These are phyloP conservation scores for Ustilago sp. DNA, from an alignment of 1,284 basidiomycete genomes.

Conservation along the genomic window DNA sequence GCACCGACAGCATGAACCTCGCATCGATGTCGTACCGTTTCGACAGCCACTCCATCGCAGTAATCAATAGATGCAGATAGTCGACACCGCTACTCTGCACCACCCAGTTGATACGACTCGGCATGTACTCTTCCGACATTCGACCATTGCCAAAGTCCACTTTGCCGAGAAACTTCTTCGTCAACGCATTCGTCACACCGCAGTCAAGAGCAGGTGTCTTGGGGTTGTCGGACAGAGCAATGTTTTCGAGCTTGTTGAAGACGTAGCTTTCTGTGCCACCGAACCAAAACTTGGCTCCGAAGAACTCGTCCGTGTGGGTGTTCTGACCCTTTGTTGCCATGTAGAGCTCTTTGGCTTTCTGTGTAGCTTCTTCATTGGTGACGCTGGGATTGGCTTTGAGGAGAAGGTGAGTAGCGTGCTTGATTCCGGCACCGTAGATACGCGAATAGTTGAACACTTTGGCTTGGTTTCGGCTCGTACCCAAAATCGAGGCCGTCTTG, in stretches of 20 bases:
- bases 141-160: slow-evolving; percentile 68
- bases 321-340: slow-evolving; percentile 87
- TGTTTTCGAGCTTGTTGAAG: slow-evolving; percentile 99
- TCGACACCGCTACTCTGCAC: slow-evolving; percentile 98
- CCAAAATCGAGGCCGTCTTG: slow-evolving; percentile 92
- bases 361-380: slow-evolving; percentile 81
- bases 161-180: slow-evolving; percentile 83
- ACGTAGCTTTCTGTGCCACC: slow-evolving; percentile 96
- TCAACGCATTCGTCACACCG: slow-evolving; percentile 90
- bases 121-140: slow-evolving; percentile 88
- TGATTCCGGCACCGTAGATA: slow-evolving; percentile 97
- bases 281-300: slow-evolving; percentile 86
- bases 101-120: slow-evolving; percentile 98
- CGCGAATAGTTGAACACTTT: slow-evolving; percentile 99
- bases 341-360: slow-evolving; percentile 87
- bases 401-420: slow-evolving; percentile 88
- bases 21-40: slow-evolving; percentile 85
- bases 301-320: slow-evolving; percentile 55
- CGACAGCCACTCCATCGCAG: slow-evolving; percentile 91
- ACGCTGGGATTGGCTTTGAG: slow-evolving; percentile 87
- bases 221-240: slow-evolving; percentile 87
- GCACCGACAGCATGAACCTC: slow-evolving; percentile 94
- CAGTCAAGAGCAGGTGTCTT: slow-evolving; percentile 93
- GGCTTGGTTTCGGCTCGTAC: slow-evolving; percentile 92
- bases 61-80: slow-evolving; percentile 95